phyloP scores from a whole-genome alignment of 1,284 basidiomycete species.

The Mycena sp. region DNA sequence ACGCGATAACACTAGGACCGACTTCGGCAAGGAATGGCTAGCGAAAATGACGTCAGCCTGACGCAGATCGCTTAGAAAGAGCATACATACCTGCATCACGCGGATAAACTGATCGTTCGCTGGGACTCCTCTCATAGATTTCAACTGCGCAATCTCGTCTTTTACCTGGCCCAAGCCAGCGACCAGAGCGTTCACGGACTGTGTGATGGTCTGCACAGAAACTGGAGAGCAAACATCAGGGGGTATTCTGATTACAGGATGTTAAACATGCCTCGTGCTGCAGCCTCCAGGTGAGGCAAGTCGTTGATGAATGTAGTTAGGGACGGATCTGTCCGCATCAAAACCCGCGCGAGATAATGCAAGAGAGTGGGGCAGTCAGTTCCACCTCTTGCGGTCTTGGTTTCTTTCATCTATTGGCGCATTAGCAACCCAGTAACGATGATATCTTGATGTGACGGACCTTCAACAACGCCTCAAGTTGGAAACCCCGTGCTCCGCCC shows the following conservation, averaged over 20 bases:
- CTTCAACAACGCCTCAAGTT: constrained; percentile 84
- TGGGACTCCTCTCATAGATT: constrained; percentile 40
- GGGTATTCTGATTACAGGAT: background rate
- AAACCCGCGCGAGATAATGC: constrained; percentile 83
- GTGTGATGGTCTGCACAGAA: constrained; percentile 69
- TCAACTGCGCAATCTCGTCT: constrained; percentile 61
- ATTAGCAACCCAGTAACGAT: background rate
- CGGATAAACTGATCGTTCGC: constrained; percentile 68
- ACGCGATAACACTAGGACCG: constrained; percentile 62
- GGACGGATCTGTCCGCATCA: constrained; percentile 75
- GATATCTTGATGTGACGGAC: constrained; percentile 46
- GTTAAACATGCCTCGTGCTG: constrained; percentile 70
- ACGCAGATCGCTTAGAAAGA: background rate
- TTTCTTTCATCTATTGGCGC: constrained; percentile 81
- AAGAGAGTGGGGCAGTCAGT: constrained; percentile 84
- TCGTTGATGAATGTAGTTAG: constrained; percentile 84
- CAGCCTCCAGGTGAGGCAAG: constrained; percentile 83
- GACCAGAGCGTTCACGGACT: constrained; percentile 67
- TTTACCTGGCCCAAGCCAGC: constrained; percentile 67
- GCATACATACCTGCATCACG: constrained; percentile 70
- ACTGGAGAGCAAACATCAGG: constrained; percentile 54
- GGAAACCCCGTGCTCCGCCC: constrained; percentile 86
- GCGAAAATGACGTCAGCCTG: background rate
- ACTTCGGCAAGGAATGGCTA: constrained; percentile 69
- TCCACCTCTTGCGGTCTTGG: constrained; percentile 75